Evolutionary conservation across 116 monocot species (phyloP).

Genomic region (Zostera marina): DNA sequence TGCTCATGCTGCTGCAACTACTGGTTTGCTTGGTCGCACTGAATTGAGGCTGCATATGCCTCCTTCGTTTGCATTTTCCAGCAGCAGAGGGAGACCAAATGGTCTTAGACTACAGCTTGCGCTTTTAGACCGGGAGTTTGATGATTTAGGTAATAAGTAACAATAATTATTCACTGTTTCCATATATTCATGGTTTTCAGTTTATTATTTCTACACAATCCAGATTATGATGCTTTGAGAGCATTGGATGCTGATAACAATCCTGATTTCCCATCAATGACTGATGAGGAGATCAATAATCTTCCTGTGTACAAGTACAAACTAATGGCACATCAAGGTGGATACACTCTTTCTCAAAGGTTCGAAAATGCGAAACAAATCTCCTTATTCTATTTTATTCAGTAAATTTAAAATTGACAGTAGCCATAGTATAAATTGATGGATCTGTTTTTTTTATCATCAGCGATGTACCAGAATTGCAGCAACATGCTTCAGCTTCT

Average conservation of each 20-base stretch:
- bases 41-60: constrained; percentile 69
- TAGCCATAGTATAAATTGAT: no score
- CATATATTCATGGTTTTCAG: background rate
- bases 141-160: constrained; percentile 93
- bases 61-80: constrained; percentile 53
- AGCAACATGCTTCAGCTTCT: constrained; percentile 13
- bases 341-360: constrained; percentile 25
- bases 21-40: constrained; percentile 62
- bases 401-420: background rate
- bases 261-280: constrained; percentile 70
- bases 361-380: background rate
- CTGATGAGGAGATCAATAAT: constrained; percentile 91
- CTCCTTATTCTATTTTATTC: background rate
- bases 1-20: constrained; percentile 41
- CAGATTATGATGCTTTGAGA: constrained; percentile 92
- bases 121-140: constrained; percentile 83
- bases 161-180: background rate
- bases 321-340: constrained; percentile 16
- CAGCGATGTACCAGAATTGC: constrained; percentile 30
- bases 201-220: background rate
- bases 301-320: constrained; percentile 90
- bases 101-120: constrained; percentile 86
- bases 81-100: constrained; percentile 60
- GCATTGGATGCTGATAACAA: constrained; percentile 62
- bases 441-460: constrained; percentile 11